phyloP scores from a whole-genome alignment of 2,329 filamentous ascomycete species.

The Moelleriella libera region DNA sequence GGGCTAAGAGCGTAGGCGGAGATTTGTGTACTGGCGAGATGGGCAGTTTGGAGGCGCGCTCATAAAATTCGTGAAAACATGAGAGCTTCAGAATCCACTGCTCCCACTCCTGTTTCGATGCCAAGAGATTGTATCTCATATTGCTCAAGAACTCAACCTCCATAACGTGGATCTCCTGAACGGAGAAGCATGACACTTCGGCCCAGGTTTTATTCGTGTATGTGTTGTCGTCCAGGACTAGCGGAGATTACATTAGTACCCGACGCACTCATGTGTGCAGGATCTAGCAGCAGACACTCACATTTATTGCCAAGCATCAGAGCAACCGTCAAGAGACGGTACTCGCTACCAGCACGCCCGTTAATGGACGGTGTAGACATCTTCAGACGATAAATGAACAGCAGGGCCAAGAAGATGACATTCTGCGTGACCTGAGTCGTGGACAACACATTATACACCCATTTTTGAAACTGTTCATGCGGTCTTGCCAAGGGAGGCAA shows the following conservation, averaged over 20 bases:
- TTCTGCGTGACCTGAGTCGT: slow-evolving; percentile 96
- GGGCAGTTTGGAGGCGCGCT: slow-evolving; percentile 42
- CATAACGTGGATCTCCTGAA: slow-evolving; percentile 96
- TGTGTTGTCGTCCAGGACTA: slow-evolving; percentile 91
- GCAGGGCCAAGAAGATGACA: slow-evolving; percentile 74
- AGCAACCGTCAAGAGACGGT: slow-evolving; percentile 80
- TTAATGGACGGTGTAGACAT: slow-evolving; percentile 78
- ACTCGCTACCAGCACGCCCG: slow-evolving; percentile 87
- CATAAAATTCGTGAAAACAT: slow-evolving; percentile 72
- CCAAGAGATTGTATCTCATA: slow-evolving; percentile 87
- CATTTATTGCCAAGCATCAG: slow-evolving; percentile 98
- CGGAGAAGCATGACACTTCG: slow-evolving; percentile 86
- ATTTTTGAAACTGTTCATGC: slow-evolving; percentile 72
- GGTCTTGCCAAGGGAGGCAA: slow-evolving; percentile 63
- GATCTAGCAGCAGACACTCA: slow-evolving; percentile 23
- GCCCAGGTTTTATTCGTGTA: slow-evolving; percentile 99
- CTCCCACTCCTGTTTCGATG: slow-evolving; percentile 74
- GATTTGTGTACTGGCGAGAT: slow-evolving; percentile 26
- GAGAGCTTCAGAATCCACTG: slow-evolving; percentile 74
- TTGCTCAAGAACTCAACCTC: slow-evolving; percentile 99
- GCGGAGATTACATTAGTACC: slow-evolving; percentile 3
- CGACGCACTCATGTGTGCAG: slow-evolving; percentile 4
- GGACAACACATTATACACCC: slow-evolving; percentile 79
- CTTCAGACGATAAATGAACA: slow-evolving; percentile 91
- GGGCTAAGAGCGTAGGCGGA: slow-evolving; percentile 23